Conservation (phyloP, 2,329 filamentous ascomycete genomes). For the Xylaria sp. region DNA sequence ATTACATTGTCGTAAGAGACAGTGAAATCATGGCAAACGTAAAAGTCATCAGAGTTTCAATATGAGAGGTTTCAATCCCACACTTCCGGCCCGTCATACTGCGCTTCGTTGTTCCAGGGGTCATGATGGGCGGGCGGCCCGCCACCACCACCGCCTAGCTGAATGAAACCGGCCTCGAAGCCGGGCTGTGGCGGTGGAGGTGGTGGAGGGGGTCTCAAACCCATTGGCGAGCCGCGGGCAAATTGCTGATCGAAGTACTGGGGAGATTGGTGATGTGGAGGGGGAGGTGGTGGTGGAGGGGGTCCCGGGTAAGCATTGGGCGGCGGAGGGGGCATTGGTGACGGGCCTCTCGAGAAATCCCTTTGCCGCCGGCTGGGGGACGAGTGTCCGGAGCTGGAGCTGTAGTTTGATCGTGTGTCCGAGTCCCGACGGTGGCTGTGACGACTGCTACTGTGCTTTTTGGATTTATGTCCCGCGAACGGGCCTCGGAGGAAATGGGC, state of each 20-base stretch:
- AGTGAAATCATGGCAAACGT: background rate
- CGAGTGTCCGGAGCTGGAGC: conserved; percentile 29
- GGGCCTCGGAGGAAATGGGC: conserved; percentile 48
- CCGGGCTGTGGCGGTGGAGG: conserved; percentile 34
- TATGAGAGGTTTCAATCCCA: conserved; percentile 22
- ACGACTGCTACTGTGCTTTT: conserved; percentile 36
- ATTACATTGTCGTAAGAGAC: conserved; percentile 17
- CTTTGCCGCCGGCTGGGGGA: conserved; percentile 29
- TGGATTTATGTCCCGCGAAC: conserved; percentile 42
- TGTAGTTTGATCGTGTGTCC: conserved; percentile 33
- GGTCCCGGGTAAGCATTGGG: conserved; percentile 19
- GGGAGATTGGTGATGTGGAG: conserved; percentile 24
- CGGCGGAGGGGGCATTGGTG: conserved; percentile 26
- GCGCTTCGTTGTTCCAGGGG: conserved; percentile 32
- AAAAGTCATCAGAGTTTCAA: no score
- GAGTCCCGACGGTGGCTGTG: conserved; percentile 23
- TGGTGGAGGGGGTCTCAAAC: conserved; percentile 32
- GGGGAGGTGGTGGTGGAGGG: conserved; percentile 13
- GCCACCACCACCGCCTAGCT: conserved; percentile 38
- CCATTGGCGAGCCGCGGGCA: conserved; percentile 25
- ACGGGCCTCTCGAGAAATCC: conserved; percentile 19
- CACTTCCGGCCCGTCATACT: conserved; percentile 26
- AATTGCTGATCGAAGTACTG: conserved; percentile 22
- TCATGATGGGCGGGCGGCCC: conserved; percentile 31
- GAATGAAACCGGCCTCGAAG: conserved; percentile 46